Evolutionary conservation across 495 filamentous ascomycete species (phyloP).

Genomic region (Corynascus novoguineensis): DNA sequence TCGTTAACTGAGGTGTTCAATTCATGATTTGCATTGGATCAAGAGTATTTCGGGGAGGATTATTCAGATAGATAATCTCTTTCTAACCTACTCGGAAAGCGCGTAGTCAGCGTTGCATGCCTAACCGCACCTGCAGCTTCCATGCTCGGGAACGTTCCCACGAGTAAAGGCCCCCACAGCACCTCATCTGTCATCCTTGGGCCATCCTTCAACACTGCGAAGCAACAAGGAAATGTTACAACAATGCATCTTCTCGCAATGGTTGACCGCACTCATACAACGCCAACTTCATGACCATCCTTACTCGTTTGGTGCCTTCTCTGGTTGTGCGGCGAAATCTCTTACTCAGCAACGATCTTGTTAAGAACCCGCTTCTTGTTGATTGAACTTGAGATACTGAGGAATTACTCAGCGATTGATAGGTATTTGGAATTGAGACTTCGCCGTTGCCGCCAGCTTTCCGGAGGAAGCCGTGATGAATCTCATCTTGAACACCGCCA

Average conservation of each 20-base stretch:
- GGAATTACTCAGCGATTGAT: neutral
- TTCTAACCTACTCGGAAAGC: neutral
- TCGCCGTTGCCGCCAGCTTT: neutral
- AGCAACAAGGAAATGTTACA: no score
- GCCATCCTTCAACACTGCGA: no score
- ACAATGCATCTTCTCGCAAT: no score
- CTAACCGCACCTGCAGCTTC: neutral
- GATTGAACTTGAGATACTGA: neutral
- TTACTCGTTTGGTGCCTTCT: no score
- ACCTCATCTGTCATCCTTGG: neutral
- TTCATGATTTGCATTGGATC: neutral
- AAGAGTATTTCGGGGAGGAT: no score
- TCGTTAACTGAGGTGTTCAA: neutral
- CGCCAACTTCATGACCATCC: no score
- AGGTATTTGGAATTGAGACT: neutral
- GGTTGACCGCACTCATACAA: no score
- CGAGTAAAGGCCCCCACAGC: no score
- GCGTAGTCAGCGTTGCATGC: slow-evolving; percentile 5
- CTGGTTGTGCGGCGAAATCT: no score
- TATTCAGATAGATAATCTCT: neutral
- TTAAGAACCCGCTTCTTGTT: no score
- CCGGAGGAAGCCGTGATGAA: neutral
- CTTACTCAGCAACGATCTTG: no score
- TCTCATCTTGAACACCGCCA: neutral
- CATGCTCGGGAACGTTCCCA: no score